Evolutionary conservation across 768 basidiomycete species (phyloP).

Genomic region (Clitopilus hobsonii): DNA sequence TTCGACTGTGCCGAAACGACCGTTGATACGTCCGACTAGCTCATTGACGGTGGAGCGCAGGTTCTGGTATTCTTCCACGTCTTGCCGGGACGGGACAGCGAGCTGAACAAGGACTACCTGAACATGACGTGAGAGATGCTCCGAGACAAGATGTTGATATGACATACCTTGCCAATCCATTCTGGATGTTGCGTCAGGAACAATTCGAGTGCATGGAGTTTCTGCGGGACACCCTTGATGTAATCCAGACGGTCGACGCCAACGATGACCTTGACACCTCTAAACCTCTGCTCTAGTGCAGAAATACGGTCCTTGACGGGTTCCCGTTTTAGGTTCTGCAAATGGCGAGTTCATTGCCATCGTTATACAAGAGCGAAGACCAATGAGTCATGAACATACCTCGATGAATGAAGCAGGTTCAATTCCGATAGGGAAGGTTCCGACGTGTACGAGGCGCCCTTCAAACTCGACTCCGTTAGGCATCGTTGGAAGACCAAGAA

Average conservation of each 20-base stretch:
- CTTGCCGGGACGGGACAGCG: constrained; percentile 95
- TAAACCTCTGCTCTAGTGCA: constrained; percentile 84
- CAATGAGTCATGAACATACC: constrained; percentile 25
- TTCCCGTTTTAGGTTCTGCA: constrained; percentile 72
- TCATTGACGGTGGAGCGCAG: constrained; percentile 94
- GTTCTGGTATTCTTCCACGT: constrained; percentile 99
- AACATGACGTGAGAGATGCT: constrained; percentile 5
- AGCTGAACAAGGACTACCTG: constrained; percentile 95
- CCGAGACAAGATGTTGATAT: neutral
- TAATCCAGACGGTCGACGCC: constrained; percentile 98
- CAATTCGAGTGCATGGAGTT: constrained; percentile 92
- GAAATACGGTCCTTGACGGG: constrained; percentile 78
- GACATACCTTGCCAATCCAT: constrained; percentile 90
- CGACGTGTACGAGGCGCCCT: constrained; percentile 92
- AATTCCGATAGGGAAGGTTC: constrained; percentile 98
- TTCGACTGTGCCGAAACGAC: constrained; percentile 97
- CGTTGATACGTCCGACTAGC: constrained; percentile 97
- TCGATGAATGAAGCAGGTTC: constrained; percentile 91
- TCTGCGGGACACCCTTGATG: constrained; percentile 99
- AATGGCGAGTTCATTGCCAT: constrained; percentile 4
- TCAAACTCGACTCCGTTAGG: constrained; percentile 97
- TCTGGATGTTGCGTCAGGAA: constrained; percentile 98
- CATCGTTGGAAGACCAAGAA: constrained; percentile 92
- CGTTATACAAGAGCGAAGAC: neutral
- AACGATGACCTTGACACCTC: constrained; percentile 94